Base-by-base conservation (phyloP, 2,329 filamentous ascomycete species). In the Alternaria panax region DNA sequence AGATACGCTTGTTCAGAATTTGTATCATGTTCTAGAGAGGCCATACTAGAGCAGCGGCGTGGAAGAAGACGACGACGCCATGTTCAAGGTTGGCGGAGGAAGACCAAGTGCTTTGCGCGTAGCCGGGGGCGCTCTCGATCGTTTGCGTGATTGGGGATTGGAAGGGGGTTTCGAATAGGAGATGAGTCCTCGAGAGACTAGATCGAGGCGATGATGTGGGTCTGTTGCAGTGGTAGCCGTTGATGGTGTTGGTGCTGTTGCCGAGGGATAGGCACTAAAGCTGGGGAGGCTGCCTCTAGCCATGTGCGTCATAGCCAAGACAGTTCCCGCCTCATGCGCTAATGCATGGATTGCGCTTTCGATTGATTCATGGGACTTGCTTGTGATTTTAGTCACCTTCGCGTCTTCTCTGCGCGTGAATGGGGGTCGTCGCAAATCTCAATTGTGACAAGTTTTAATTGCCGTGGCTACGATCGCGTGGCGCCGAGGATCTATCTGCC, bases 41-140 rank as follows among this genome's bases (percentile, higher is more conserved):
- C 36, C 66, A 34, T 72, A 79, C 77, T 80, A 80, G 60, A 80
- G 73, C 59, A 80, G 75, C 32, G 76, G 75, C 41, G 75, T 78
- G 14, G 78, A 64, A 8, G 71, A 70, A 3, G 77, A 78, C 20
- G 77, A 79, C 52, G 77, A 78, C 36, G 76, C 76, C 77, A 79
- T 79, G 53, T 43, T 69, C 63, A 53, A n/a, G 32, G 41, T 48
- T 22, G 47, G 54, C 11, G 52, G 38, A 42, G 36, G 43, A 47
- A 32, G n/a, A 27, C n/a, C 20, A 48, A 42, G 25, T 22, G 27
- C 30, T 43, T 22, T 51, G 20, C 30, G 55, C 51, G 27, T 62
- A 40, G 36, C 38, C 7, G 51, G 18, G 1, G 40, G 41, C 24
- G 3, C 62, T 59, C 28, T 59, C 22, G 43, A 24, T 38, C 38